Evolutionary conservation across 306 rosid genomes (phyloP).

Genomic region (Vicia faba): DNA sequence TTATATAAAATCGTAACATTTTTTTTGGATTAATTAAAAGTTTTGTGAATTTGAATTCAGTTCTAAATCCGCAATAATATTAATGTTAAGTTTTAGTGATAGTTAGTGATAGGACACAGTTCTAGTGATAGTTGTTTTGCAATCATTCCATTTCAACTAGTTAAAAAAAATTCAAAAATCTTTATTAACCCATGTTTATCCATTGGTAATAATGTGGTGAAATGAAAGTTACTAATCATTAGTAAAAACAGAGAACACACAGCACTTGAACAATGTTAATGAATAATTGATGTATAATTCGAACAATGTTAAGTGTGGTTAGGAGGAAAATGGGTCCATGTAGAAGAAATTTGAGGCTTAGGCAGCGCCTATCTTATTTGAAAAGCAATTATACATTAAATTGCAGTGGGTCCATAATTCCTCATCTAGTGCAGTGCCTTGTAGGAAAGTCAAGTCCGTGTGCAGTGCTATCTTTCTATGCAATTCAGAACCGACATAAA

Average conservation of each 20-base stretch:
- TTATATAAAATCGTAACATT: no score
- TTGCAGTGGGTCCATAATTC: constrained; percentile 43
- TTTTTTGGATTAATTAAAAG: no score
- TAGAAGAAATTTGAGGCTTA: constrained; percentile 11
- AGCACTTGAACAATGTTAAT: constrained; percentile 27
- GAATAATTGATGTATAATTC: constrained; percentile 16
- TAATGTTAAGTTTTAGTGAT: no score
- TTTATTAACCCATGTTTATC: not conserved
- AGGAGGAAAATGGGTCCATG: not conserved
- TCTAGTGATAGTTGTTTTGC: constrained; percentile 30
- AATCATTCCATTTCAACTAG: constrained; percentile 31
- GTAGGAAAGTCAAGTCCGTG: constrained; percentile 47
- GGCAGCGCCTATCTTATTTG: constrained; percentile 49
- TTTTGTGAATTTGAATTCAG: no score
- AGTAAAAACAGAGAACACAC: constrained; percentile 8
- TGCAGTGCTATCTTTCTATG: constrained; percentile 24
- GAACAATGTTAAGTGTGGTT: not conserved
- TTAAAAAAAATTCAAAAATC: constrained; percentile 32
- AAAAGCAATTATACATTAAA: constrained; percentile 37
- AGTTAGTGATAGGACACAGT: no score
- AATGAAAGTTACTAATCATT: constrained; percentile 11
- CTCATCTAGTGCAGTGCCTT: constrained; percentile 14
- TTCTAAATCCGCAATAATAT: no score
- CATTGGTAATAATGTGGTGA: constrained; percentile 20
- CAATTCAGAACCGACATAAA: constrained; percentile 48